Evolutionary conservation across 2,329 filamentous ascomycete species (phyloP), one percentile per base, ranked within the genome.

Genomic region (Epichloe brachyelytri): DNA sequence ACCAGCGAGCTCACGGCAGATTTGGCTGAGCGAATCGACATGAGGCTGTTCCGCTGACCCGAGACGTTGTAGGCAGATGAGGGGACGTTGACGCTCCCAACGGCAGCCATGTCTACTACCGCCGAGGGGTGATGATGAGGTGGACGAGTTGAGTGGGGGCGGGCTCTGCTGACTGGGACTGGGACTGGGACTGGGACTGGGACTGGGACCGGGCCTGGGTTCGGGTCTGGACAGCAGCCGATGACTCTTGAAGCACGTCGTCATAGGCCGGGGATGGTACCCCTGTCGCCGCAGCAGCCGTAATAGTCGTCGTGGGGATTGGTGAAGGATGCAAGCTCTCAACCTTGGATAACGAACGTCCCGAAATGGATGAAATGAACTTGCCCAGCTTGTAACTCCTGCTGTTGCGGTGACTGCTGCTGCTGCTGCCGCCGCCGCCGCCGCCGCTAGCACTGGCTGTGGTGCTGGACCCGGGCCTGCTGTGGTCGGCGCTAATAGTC

Each of bases 11-110:
- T 76, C 55, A 77, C 65, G 36, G 71, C 67, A 51, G 66, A 71
- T 61, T 81, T 81, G 47, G 70, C 67, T 4, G 71, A 72, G 37
- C 74, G 73, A 17, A 70, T 69, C 15, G 75, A 75, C 57, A 77
- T 71, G 52, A 78, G 61, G 58, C 74, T 77, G 60, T 71, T 74
- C 51, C 76, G 68, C 53, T 71, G 69, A 37, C 64, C 53, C 39
- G 57, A 53, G 37, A 63, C 44, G 49, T 62, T 61, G 54, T 63
- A 59, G 43, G 56, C 50, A 54, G 54, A 57, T 43, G 57, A 33
- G 15, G 54, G 48, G 43, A 57, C 49, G 33, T 57, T 50, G 46
- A 58, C 53, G n/a, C 54, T 56, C 26, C 57, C 52, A 38, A 56
- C 53, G 41, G 58, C 56, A 43, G 62, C 57, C 58, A 63, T 61